Base-by-base conservation (phyloP, 305 asterid species). In the Fraxinus latifolia region DNA sequence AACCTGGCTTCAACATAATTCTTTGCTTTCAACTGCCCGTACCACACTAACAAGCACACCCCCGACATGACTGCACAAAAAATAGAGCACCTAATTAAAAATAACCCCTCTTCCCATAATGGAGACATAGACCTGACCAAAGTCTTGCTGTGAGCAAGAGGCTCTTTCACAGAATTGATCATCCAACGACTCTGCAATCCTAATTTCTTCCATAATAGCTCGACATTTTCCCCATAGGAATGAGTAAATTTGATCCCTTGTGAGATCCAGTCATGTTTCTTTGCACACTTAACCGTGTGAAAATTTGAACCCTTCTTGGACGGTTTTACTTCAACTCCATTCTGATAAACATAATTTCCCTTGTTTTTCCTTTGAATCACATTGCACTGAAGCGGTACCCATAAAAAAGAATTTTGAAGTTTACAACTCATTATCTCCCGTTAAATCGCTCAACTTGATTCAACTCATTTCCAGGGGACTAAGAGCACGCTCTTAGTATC, bases 401-500 rank as follows among this genome's bases (percentile, higher is more conserved):
- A 95, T 4, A 92, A 77, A 88, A 93, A 92, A 33, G 93, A 93
- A 82, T 83, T 90, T 70, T 87, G 86, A 80, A 90, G 89, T 79
- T 85, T 87, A 79, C 82, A 73, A 87, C 90, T 92, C 96, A 91
- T 92, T 88, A 32, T 89, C 85, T 80, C 79, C 82, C 39, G 37
- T 34, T 81, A 83, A 77, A 32, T 79, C 34, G 58, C 68, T 76
- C 83, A 79, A 79, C 79, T 78, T 72, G 84, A 58, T 82, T 78
- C 82, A 82, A 83, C 88, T 85, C 90, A 91, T 87, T 83, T 81
- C 80, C 85, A 87, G 97, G 98, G 97, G 96, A 93, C 97, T 93
- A 92, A 93, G 98, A 93, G 96, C 91, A 77, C 29, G 85, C 95
- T 92, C 98, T 91, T 86, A 91, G 99, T 82, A 97, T 97, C 97